Evolutionary conservation across 1,139 yeast species (phyloP).

Genomic region (Nakaseomyces glabratus): DNA sequence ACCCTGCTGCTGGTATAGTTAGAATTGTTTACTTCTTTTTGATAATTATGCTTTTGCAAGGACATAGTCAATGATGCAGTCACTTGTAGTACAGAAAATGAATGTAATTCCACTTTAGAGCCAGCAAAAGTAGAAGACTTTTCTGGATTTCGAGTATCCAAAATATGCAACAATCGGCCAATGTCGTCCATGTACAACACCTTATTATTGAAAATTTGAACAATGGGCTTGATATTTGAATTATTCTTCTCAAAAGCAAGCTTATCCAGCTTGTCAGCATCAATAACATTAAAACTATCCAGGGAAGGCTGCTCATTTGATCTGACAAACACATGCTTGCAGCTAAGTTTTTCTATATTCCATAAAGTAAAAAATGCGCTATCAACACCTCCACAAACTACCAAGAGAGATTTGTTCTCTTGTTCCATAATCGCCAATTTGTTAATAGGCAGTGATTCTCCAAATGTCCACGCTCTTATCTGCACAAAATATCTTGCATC

Average conservation of each 20-base stretch:
- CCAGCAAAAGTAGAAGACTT: not conserved
- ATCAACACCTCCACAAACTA: constrained; percentile 59
- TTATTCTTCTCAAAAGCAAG: constrained; percentile 7
- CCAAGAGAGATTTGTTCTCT: constrained; percentile 36
- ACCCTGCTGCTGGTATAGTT: not conserved
- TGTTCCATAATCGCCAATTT: constrained; percentile 39
- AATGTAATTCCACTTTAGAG: not conserved
- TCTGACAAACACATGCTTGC: constrained; percentile 46
- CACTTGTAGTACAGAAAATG: not conserved
- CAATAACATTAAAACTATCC: constrained; percentile 11
- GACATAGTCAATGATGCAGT: not conserved
- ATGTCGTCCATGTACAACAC: constrained; percentile 1
- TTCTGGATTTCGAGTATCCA: constrained; percentile 6
- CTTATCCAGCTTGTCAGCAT: constrained; percentile 9
- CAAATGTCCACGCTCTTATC: constrained; percentile 54
- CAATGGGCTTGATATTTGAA: not conserved
- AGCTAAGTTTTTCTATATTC: constrained; percentile 62
- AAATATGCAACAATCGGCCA: not conserved
- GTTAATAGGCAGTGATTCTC: constrained; percentile 40
- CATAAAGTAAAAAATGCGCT: constrained; percentile 58
- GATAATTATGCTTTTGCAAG: not conserved
- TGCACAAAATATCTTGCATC: constrained; percentile 61
- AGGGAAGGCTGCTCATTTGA: constrained; percentile 24
- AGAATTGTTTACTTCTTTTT: not conserved
- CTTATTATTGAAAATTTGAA: constrained; percentile 2